A percentile compares a stretch with the other conserved stretches of the same genome.
Conservation (phyloP, 2,329 filamentous ascomycete genomes). For the Aspergillus texensis region DNA sequence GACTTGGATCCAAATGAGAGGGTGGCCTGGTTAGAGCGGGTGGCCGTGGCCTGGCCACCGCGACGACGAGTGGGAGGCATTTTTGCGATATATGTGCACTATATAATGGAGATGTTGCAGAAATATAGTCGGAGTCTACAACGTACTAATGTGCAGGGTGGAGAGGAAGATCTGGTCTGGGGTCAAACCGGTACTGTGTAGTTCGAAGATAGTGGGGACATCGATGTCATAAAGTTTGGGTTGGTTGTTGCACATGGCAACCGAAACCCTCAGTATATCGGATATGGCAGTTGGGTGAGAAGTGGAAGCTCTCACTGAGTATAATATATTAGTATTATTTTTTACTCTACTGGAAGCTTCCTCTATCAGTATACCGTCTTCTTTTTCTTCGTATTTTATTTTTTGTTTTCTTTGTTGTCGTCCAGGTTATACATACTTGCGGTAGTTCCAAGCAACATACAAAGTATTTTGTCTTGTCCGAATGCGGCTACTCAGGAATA, state of each 20-base stretch:
- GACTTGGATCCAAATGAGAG: slow-evolving; percentile 63
- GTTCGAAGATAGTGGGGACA: slow-evolving; percentile 1
- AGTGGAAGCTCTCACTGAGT: neutral
- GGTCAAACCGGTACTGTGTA: neutral
- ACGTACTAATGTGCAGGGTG: neutral
- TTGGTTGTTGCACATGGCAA: slow-evolving; percentile 18
- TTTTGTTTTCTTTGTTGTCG: neutral
- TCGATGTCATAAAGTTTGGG: slow-evolving; percentile 12
- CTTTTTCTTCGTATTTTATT: neutral
- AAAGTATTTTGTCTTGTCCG: too few species aligned
- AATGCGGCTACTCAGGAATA: too few species aligned
- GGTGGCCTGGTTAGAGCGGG: slow-evolving; percentile 56
- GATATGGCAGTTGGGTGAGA: neutral
- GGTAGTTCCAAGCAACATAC: too few species aligned
- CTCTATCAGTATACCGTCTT: neutral
- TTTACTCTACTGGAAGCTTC: neutral
- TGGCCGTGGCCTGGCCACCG: slow-evolving; percentile 37
- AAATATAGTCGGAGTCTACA: too few species aligned
- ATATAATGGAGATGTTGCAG: neutral
- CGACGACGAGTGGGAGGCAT: slow-evolving; percentile 49
- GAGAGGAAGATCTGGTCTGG: neutral
- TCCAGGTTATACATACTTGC: too few species aligned
- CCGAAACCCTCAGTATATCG: slow-evolving; percentile 1
- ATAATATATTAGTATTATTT: neutral
- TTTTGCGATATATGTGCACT: slow-evolving; percentile 4